Percentiles rank a stretch among this genome's conserved stretches.
Conservation (phyloP, 345 rosid genomes). For the Eucalyptus marginata region DNA sequence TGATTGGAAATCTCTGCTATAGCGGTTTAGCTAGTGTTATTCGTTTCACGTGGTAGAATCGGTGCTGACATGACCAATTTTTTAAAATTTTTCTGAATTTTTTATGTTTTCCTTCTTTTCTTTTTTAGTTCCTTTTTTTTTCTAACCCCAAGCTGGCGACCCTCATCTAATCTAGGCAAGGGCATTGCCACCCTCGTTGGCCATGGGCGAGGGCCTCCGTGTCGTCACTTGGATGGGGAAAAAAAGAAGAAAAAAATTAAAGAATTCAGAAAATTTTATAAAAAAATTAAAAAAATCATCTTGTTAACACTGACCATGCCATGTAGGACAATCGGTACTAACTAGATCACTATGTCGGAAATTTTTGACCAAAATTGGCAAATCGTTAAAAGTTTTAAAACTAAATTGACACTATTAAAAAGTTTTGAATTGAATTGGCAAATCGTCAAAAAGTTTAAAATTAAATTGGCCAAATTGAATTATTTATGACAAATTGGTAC, state of each 20-base stretch:
- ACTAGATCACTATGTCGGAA: not conserved
- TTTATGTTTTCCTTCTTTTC: no score
- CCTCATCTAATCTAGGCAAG: not conserved
- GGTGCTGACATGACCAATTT: not conserved
- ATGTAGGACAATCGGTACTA: rapidly evolving
- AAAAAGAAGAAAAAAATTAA: not conserved
- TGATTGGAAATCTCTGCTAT: not conserved
- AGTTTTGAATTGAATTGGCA: not conserved
- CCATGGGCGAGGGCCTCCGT: not conserved
- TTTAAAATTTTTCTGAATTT: no score
- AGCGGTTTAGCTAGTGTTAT: not conserved
- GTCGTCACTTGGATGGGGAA: not conserved
- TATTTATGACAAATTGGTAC: not conserved
- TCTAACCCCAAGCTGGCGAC: not conserved
- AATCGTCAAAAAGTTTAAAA: no score
- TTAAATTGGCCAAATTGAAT: not conserved
- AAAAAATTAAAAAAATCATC: not conserved
- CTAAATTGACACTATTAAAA: not conserved
- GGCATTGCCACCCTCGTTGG: not conserved
- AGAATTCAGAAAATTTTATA: not conserved
- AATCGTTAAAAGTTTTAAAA: not conserved
- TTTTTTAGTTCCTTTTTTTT: no score
- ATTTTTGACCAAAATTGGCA: not conserved
- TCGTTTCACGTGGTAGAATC: rapidly evolving
- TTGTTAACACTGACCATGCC: rapidly evolving